phyloP scores from a whole-genome alignment of 352 stramenopile species.

The Lagenidium giganteum region DNA sequence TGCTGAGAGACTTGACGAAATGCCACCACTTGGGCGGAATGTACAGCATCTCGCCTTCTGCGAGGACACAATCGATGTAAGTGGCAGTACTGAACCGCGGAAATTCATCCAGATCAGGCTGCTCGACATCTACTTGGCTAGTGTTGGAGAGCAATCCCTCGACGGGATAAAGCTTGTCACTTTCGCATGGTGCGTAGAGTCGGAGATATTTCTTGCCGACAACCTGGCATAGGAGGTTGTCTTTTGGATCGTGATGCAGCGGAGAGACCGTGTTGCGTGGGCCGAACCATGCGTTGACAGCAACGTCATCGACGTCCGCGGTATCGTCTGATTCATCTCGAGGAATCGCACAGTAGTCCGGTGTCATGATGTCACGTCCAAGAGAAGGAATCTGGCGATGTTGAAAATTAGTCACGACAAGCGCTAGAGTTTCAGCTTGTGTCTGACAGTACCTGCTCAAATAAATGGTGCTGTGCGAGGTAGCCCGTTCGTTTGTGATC shows the following conservation, averaged over 20 bases:
- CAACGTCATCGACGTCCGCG: slow-evolving; percentile 51
- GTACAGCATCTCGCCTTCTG: slow-evolving; percentile 80
- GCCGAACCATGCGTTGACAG: slow-evolving; percentile 86
- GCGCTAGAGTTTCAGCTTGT: background rate
- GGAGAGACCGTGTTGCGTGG: slow-evolving; percentile 76
- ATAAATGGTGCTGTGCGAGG: slow-evolving; percentile 86
- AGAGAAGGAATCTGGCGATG: slow-evolving; percentile 69
- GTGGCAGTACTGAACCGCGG: slow-evolving; percentile 37
- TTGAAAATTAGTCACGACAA: slow-evolving; percentile 1
- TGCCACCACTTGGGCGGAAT: slow-evolving; percentile 88
- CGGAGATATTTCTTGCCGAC: slow-evolving; percentile 80
- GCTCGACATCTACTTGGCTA: slow-evolving; percentile 65
- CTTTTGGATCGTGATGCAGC: slow-evolving; percentile 86
- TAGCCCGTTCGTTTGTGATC: slow-evolving; percentile 37
- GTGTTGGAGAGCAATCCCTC: slow-evolving; percentile 83
- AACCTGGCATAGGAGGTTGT: slow-evolving; percentile 88
- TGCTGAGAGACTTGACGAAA: slow-evolving; percentile 74
- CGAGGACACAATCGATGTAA: slow-evolving; percentile 70
- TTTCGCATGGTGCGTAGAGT: slow-evolving; percentile 69
- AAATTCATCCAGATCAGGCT: slow-evolving; percentile 40
- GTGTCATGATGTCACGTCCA: slow-evolving; percentile 73
- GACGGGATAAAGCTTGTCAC: slow-evolving; percentile 74
- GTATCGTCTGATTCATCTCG: slow-evolving; percentile 29
- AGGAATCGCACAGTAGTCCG: slow-evolving; percentile 85
- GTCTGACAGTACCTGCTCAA: slow-evolving; percentile 89